Base-by-base conservation (phyloP, 805 yeast genomes). In the Pichia cabralensis region DNA sequence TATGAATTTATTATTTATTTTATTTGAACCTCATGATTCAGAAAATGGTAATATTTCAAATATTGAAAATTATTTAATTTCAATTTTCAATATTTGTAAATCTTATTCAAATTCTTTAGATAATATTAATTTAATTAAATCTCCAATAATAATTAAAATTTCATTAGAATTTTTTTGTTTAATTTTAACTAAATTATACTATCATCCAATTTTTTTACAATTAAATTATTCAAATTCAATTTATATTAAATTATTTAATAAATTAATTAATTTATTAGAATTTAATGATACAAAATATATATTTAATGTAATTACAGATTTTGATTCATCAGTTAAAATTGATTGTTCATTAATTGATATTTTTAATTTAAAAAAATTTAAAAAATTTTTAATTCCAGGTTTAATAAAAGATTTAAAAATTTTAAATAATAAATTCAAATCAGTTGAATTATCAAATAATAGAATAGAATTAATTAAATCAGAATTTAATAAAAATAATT, bases 1-100 rank as follows among this genome's bases (percentile, higher is more conserved):
- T n/a, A 27, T 54, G 4, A 45, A 48, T 13, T 21, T 53, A 8
- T 35, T 40, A 1, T 34, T 54, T 10, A 27, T 32, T 9, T 30
- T 54, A 20, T 45, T 49, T 22, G 46, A 50, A 20, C 50, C 55
- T 8, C 28, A 6, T n/a, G n/a, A n/a, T n/a, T n/a, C n/a, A n/a
- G n/a, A n/a, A n/a, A n/a, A n/a, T n/a, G n/a, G n/a, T n/a, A n/a
- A n/a, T n/a, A n/a, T n/a, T 5, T 26, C 29, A n/a, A 11, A 5
- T 2, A 18, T 27, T 8, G 8, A 27, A n/a, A 17, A n/a, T 27
- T 3, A n/a, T 8, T n/a, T 9, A 12, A 4, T 8, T 7, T 12
- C 8, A 18, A 6, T 27, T 7, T 27, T 18, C 2, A 18, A 17
- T 12, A 27, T 18, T 27, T 5, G 17, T 2, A 3, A n/a, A 8